Base-by-base conservation (phyloP, 2,329 filamentous ascomycete species). In the Cyphellophora europaea region DNA sequence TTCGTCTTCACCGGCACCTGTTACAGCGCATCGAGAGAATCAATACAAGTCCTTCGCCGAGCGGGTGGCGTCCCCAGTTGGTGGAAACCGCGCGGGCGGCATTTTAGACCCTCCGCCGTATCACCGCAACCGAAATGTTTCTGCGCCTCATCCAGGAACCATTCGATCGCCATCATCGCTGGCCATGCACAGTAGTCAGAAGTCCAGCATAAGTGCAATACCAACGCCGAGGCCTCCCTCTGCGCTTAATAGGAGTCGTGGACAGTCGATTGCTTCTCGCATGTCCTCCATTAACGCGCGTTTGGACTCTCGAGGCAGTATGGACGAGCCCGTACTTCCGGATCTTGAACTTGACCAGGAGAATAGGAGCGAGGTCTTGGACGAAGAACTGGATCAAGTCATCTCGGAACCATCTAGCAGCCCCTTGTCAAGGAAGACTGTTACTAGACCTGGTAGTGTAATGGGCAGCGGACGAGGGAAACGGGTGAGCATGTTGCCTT, bases 1-100 rank as follows among this genome's bases (percentile, higher is more conserved):
- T 11, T 61, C 62, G 19, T 53, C 54, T 4, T 64, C 61, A 19
- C 62, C 63, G 10, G 32, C 41, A 19, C 36, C 36, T 30, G 21
- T 33, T 4, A 39, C 15, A 16, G 30, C 37, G 28, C 33, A 33
- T 29, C 37, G 44, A 33, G 37, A 38, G 21, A 39, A 41, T 27
- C 46, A 48, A 15, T 42, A 48, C 37, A 40, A 36, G 34, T 49
- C 46, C 6, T 49, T 50, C 34, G 45, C 48, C 6, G 48, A 49
- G 16, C 42, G 46, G 4, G 43, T 49, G 2, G 42, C 40, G 12
- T 40, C 42, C 27, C 48, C 44, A 19, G 30, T 37, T 6, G 42
- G 41, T 8, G 38, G 31, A 18, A 34, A 42, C 16, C n/a, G n/a
- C n/a, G 33, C 35, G 11, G 38, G 43, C 28, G 37, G 40, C n/a